Evolutionary conservation across 176 grass and related monocot species (phyloP), one percentile per base, ranked within the genome.

Genomic region (Themeda triandra): DNA sequence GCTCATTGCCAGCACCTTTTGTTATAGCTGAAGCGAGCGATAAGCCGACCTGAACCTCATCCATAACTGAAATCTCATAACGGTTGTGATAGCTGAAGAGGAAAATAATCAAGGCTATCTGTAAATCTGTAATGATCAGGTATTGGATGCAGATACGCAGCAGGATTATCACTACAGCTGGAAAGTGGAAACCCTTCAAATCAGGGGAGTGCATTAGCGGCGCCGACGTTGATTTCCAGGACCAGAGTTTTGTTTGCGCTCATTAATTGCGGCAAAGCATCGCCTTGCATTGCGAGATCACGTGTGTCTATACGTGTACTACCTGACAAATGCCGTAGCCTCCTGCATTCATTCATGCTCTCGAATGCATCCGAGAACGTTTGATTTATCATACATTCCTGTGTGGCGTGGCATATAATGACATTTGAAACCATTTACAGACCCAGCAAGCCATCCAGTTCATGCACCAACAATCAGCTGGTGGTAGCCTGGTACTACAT

Each of bases 221-320:
- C 74, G 76, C 54, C 53, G 28, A 39, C 23, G 53, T 54, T 59
- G 39, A 41, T 74, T 32, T 33, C 31, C 45, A 81, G 78, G 29
- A 63, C 54, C 75, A 80, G 54, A 13, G 1, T 75, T 87, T 76
- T 69, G 79, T 37, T 82, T 2, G 49, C 28, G 19, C 18, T 63
- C 86, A 77, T 60, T 62, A 28, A 62, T 82, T 82, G 79, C 62
- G 69, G 6, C 42, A 17, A 80, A 40, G 59, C 85, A 56, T 48
- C 12, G 33, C 41, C 77, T 42, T 12, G 41, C 30, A 49, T 18
- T 19, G 49, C 17, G 41, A 51, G 31, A 39, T 81, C 70, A 56
- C 77, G 39, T 54, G 76, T 40, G 29, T 60, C 18, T 31, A 37
- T 39, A 60, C 25, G 18, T 24, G n/a, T 39, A 54, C 2, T 42